phyloP scores from a whole-genome alignment of 2,329 filamentous ascomycete genomes.

The Drechslerella stenobrocha region DNA sequence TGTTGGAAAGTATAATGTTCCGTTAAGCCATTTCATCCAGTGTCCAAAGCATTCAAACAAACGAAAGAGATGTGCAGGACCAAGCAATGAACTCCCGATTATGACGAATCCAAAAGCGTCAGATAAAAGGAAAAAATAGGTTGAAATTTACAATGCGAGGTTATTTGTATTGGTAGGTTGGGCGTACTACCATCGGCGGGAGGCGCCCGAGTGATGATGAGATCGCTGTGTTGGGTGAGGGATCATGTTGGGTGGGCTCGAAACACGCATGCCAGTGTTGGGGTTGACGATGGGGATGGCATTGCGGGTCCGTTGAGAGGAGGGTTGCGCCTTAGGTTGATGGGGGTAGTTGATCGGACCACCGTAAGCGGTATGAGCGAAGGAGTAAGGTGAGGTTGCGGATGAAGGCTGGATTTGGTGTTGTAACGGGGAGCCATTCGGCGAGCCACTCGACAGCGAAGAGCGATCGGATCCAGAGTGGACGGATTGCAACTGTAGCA shows the following conservation, averaged over 20 bases:
- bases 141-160: slow-evolving; percentile 48
- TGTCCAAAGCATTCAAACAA: slow-evolving; percentile 39
- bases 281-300: slow-evolving; percentile 98
- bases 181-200: slow-evolving; percentile 55
- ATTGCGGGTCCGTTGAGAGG: slow-evolving; percentile 85
- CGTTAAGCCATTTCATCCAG: slow-evolving; percentile 48
- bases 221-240: slow-evolving; percentile 56
- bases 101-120: slow-evolving; percentile 48
- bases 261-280: slow-evolving; percentile 81
- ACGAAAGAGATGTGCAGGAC: slow-evolving; percentile 28
- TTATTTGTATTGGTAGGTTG: slow-evolving; percentile 44
- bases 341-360: slow-evolving; percentile 69
- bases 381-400: slow-evolving; percentile 61
- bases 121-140: slow-evolving; percentile 33
- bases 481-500: slow-evolving; percentile 42
- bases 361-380: slow-evolving; percentile 64
- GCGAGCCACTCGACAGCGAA: slow-evolving; percentile 90
- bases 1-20: slow-evolving; percentile 43
- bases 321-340: slow-evolving; percentile 86
- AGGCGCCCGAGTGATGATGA: slow-evolving; percentile 49
- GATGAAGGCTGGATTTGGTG: slow-evolving; percentile 73
- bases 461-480: slow-evolving; percentile 74
- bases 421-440: slow-evolving; percentile 85
- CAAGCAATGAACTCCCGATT: slow-evolving; percentile 46
- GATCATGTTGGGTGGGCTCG: slow-evolving; percentile 69